Evolutionary conservation across 2,329 filamentous ascomycete species (phyloP).

Genomic region (Paecilomyces dactylethromorphus): DNA sequence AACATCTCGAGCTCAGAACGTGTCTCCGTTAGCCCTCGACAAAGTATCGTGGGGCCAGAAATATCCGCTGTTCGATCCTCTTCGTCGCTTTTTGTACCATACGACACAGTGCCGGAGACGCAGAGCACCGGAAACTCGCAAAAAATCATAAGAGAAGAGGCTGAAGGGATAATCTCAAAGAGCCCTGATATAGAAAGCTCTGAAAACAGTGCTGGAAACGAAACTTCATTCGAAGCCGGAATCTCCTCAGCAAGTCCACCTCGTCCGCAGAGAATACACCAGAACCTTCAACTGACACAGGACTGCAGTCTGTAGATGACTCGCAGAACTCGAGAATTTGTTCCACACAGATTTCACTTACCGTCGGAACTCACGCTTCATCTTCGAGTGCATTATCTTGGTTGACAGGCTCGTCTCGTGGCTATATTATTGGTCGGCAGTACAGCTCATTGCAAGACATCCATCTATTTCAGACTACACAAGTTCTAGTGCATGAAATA

Average conservation of each 20-base stretch:
- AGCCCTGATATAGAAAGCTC: slow-evolving; percentile 4
- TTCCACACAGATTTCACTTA: not conserved
- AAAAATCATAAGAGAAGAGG: not conserved
- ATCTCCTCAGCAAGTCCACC: not conserved
- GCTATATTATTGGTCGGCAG: not conserved
- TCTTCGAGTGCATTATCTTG: not conserved
- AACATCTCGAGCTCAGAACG: not conserved
- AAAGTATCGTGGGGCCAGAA: not conserved
- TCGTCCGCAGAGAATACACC: not conserved
- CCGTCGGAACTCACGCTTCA: not conserved
- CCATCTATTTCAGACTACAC: not conserved
- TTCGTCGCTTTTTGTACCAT: not conserved
- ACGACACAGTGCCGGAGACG: slow-evolving; percentile 1
- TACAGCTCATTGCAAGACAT: not conserved
- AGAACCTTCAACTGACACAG: not conserved
- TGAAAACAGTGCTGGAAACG: not conserved
- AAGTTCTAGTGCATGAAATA: slow-evolving; percentile 9
- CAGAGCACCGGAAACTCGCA: not conserved
- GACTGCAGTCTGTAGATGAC: not conserved
- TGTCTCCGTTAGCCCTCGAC: not conserved
- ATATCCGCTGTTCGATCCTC: not conserved
- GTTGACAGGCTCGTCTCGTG: not conserved
- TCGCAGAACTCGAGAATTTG: not conserved
- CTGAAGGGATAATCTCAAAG: not conserved
- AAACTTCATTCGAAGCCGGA: not conserved